Percentiles rank a stretch among this genome's conserved stretches.
Conservation (phyloP, 179 eudicot species). For the Drosera spatulata region DNA sequence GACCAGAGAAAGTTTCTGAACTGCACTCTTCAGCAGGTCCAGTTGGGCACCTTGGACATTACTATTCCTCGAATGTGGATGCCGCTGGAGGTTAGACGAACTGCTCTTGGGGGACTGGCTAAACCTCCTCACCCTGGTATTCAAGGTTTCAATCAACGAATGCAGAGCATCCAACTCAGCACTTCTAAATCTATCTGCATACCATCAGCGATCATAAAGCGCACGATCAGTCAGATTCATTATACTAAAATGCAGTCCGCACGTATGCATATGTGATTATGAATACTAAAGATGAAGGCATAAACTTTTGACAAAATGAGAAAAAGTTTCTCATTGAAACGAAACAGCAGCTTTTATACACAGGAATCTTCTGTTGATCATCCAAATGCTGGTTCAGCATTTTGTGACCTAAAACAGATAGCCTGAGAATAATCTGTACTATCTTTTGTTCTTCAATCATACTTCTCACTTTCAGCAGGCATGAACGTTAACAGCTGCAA, state of each 20-base stretch:
- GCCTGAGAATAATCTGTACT: too few species aligned
- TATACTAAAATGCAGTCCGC: not conserved
- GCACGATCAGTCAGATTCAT: not conserved
- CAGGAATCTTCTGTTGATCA: too few species aligned
- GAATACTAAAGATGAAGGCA: too few species aligned
- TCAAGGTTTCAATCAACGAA: constrained; percentile 68
- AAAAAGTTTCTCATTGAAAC: too few species aligned
- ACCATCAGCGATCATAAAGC: constrained; percentile 2
- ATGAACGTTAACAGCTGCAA: too few species aligned
- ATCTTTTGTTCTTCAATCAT: too few species aligned
- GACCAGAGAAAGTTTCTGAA: constrained; percentile 72
- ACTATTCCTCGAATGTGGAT: constrained; percentile 23
- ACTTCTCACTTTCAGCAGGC: too few species aligned
- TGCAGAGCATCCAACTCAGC: constrained; percentile 81
- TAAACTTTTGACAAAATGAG: too few species aligned
- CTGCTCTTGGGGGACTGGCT: constrained; percentile 28
- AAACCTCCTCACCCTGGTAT: constrained; percentile 59
- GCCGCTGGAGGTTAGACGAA: constrained; percentile 21
- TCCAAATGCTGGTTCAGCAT: too few species aligned
- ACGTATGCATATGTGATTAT: not conserved
- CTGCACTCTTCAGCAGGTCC: constrained; percentile 50
- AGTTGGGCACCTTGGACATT: constrained; percentile 40
- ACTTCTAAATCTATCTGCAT: constrained; percentile 62
- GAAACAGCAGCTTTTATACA: too few species aligned
- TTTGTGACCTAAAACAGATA: too few species aligned